These are phyloP conservation scores for Exophiala phaeomuriformis DNA, from an alignment of 2,329 filamentous ascomycete species.

Conservation along the genomic window DNA sequence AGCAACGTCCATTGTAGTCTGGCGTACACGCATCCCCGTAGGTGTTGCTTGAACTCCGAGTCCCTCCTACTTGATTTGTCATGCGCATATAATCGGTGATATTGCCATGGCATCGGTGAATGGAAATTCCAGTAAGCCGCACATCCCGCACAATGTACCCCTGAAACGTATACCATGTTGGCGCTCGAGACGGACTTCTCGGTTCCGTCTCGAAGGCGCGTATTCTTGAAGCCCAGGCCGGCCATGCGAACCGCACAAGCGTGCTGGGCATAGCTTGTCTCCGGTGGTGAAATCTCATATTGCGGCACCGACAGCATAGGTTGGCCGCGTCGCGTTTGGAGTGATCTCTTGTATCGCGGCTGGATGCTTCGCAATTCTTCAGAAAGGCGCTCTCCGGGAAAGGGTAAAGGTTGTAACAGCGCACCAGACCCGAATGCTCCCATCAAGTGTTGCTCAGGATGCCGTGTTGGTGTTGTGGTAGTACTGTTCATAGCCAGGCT, in stretches of 20 bases:
- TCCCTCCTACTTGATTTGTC: background rate
- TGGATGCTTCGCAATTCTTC: constrained; percentile 5
- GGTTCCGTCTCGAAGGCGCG: too few relatives aligned
- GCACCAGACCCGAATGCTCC: too few relatives aligned
- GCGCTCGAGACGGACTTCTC: too few relatives aligned
- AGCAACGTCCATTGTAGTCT: constrained; percentile 8
- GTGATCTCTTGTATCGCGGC: background rate
- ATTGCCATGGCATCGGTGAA: constrained; percentile 13
- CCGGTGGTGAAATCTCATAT: constrained; percentile 7
- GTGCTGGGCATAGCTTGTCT: constrained; percentile 15
- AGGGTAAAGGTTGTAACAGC: background rate
- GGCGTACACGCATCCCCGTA: constrained; percentile 13
- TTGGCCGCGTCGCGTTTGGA: constrained; percentile 11
- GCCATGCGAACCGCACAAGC: background rate
- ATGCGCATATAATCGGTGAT: constrained; percentile 11
- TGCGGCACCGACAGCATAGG: background rate
- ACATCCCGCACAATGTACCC: constrained; percentile 10
- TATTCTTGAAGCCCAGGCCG: constrained; percentile 1
- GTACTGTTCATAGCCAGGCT: too few relatives aligned
- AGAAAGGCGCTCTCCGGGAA: background rate
- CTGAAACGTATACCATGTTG: background rate
- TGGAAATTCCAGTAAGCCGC: constrained; percentile 19
- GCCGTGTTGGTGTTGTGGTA: too few relatives aligned
- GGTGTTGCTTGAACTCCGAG: constrained; percentile 6
- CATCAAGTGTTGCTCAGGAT: too few relatives aligned